These are phyloP conservation scores for Ophiorrhiza pumila DNA, from an alignment of 257 asterid genomes.

Conservation along the genomic window DNA sequence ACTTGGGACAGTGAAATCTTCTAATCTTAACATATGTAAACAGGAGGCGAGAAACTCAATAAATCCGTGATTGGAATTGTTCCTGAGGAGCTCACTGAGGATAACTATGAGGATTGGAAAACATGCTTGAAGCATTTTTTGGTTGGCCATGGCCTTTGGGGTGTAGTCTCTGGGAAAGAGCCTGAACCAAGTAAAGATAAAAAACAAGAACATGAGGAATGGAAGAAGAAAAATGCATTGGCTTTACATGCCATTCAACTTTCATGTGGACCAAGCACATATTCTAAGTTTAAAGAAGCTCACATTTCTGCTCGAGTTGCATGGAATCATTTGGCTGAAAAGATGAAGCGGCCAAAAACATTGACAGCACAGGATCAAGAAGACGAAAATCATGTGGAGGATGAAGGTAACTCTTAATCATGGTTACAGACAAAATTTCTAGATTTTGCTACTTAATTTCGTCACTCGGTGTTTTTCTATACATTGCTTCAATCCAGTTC, in stretches of 20 bases:
- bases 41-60: conserved; percentile 3
- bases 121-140: conserved; percentile 36
- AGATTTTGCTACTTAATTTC: too few relatives aligned
- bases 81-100: conserved; percentile 32
- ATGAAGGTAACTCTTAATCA: conserved; percentile 17
- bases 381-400: conserved; percentile 3
- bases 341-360: not conserved
- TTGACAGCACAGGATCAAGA: conserved; percentile 3
- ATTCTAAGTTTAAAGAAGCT: conserved; percentile 33
- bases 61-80: conserved; percentile 28
- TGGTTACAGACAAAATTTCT: not conserved
- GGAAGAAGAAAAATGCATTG: conserved; percentile 40
- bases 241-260: conserved; percentile 46
- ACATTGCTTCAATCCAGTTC: not conserved
- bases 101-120: conserved; percentile 41
- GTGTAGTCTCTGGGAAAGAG: conserved; percentile 39
- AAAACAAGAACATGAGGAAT: conserved; percentile 28
- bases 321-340: conserved; percentile 39
- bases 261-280: conserved; percentile 34
- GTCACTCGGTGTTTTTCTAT: not conserved
- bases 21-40: not conserved
- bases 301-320: conserved; percentile 26
- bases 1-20: not conserved
- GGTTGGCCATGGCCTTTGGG: conserved; percentile 45
- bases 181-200: conserved; percentile 22